Evolutionary conservation across 2,329 filamentous ascomycete species (phyloP).

Genomic region (Stromatinia cepivora): DNA sequence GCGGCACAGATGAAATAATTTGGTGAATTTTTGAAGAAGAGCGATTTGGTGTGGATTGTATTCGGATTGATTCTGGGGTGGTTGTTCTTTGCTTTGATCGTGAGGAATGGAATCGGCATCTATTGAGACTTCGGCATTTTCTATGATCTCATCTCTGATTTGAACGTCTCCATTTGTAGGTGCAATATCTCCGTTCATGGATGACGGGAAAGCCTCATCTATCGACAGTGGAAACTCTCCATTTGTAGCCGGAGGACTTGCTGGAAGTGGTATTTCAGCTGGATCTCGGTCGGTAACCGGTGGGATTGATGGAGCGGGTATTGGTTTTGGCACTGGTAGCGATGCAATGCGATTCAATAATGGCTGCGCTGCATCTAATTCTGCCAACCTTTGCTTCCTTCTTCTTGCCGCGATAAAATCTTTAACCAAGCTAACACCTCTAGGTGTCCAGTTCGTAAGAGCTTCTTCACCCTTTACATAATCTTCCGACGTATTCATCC

Average conservation of each 20-base stretch:
- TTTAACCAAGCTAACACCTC: constrained; percentile 85
- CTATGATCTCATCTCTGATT: constrained; percentile 20
- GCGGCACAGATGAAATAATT: constrained; percentile 40
- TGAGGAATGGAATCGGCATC: not conserved
- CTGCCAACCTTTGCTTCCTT: constrained; percentile 70
- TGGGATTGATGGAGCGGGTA: not conserved
- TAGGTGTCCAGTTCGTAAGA: constrained; percentile 79
- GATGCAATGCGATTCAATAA: constrained; percentile 59
- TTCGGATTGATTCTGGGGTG: constrained; percentile 25
- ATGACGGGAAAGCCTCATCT: not conserved
- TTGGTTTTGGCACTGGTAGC: not conserved
- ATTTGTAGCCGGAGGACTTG: constrained; percentile 20
- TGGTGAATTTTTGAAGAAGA: constrained; percentile 46
- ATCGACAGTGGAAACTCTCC: constrained; percentile 14
- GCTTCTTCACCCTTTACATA: constrained; percentile 96
- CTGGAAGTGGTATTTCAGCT: constrained; percentile 10
- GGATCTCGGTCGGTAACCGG: not conserved
- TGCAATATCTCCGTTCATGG: constrained; percentile 21
- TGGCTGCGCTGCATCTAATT: constrained; percentile 74
- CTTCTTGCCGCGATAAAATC: constrained; percentile 79
- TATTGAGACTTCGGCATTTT: constrained; percentile 34
- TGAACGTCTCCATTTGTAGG: constrained; percentile 27
- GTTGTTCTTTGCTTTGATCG: constrained; percentile 38
- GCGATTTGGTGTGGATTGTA: constrained; percentile 7
- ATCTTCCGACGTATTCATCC: constrained; percentile 91